Percentiles rank a stretch among this genome's conserved stretches.
Evolutionary conservation across 257 asterid genomes (phyloP).

Genomic region (Nicotiana benthamiana): DNA sequence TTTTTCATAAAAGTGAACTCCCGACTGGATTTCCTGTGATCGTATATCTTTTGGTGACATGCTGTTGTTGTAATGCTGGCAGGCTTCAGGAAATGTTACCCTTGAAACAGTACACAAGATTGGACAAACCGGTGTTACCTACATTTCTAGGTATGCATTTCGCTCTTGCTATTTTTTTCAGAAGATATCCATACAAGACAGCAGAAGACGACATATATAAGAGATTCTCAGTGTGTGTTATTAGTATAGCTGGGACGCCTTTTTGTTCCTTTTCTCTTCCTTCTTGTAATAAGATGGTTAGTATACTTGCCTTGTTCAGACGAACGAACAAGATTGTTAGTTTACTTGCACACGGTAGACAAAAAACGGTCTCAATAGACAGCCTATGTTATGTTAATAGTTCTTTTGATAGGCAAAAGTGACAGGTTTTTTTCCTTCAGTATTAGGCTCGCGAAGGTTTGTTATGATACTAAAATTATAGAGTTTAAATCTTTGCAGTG

Average conservation of each 20-base stretch:
- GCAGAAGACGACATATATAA: not conserved
- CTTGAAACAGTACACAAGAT: constrained; percentile 78
- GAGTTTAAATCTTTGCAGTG: constrained; percentile 42
- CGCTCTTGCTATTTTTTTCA: not conserved
- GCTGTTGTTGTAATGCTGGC: constrained; percentile 20
- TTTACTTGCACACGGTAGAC: not conserved
- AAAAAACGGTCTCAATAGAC: not conserved
- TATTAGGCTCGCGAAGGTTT: not conserved
- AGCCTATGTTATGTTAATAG: not conserved
- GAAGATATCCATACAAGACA: not conserved
- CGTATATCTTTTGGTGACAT: not conserved
- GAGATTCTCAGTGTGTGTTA: not conserved
- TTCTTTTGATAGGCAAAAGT: not conserved
- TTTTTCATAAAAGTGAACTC: not conserved
- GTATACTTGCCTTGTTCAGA: too few species aligned
- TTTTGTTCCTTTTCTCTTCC: not conserved
- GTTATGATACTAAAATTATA: not conserved
- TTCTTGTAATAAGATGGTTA: too few species aligned
- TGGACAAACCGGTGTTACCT: constrained; percentile 91
- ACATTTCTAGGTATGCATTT: constrained; percentile 66
- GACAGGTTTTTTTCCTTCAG: not conserved
- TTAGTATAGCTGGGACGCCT: not conserved
- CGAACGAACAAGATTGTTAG: not conserved
- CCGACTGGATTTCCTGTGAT: not conserved
- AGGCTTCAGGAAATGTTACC: constrained; percentile 99